A percentile compares a stretch with the other conserved stretches of the same genome.
These are phyloP conservation scores for Fusarium tupiense DNA, from an alignment of 2,329 filamentous ascomycete genomes.

Conservation along the genomic window DNA sequence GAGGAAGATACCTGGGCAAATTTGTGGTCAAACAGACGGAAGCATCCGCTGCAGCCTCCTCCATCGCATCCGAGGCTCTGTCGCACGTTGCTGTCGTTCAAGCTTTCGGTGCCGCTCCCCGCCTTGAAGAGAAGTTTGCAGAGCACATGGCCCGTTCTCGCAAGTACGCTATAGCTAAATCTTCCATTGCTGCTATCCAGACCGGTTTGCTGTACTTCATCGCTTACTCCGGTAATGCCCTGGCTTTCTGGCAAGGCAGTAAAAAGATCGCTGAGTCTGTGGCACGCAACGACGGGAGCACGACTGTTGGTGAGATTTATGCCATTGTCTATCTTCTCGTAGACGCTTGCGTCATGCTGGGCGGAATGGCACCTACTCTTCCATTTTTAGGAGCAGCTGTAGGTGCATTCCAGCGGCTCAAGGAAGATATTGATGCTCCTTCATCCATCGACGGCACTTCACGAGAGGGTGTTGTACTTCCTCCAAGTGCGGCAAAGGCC, in stretches of 20 bases:
- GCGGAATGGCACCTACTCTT: background rate
- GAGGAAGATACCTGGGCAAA: constrained; percentile 63
- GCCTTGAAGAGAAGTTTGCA: background rate
- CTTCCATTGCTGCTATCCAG: background rate
- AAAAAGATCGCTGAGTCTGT: background rate
- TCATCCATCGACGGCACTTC: background rate
- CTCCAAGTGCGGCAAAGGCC: background rate
- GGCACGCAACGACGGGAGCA: background rate
- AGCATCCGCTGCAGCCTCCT: constrained; percentile 55
- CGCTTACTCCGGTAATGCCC: background rate
- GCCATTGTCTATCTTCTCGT: background rate
- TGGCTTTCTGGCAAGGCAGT: background rate
- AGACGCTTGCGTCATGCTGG: background rate
- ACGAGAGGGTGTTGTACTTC: background rate
- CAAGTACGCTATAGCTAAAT: background rate
- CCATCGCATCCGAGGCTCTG: background rate
- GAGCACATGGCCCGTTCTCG: background rate
- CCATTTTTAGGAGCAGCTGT: background rate
- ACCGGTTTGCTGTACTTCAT: background rate
- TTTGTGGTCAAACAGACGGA: constrained; percentile 60
- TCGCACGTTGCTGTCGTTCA: background rate
- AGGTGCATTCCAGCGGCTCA: background rate
- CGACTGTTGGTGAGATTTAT: background rate
- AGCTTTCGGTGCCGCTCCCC: background rate
- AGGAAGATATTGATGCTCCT: background rate